phyloP scores from a whole-genome alignment of 331 rosid species.

The Prunus yedoensis region DNA sequence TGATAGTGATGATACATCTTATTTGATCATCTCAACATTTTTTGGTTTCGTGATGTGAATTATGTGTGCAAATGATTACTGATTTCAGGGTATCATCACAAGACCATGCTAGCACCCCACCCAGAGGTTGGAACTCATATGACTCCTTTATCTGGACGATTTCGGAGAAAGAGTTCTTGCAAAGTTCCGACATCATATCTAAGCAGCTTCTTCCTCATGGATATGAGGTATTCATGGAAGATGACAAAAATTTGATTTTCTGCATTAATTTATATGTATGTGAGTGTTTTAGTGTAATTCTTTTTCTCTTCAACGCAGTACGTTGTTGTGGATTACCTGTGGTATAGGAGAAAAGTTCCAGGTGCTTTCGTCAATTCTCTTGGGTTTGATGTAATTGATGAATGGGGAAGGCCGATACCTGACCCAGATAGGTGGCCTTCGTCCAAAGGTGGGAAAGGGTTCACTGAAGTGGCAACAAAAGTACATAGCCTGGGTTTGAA shows the following conservation, averaged over 20 bases:
- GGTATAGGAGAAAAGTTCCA: slow-evolving; percentile 79
- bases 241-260: neutral
- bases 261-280: neutral
- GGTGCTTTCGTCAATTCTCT: slow-evolving; percentile 78
- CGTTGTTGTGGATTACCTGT: slow-evolving; percentile 93
- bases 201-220: slow-evolving; percentile 54
- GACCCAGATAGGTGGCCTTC: slow-evolving; percentile 97
- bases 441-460: slow-evolving; percentile 73
- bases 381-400: slow-evolving; percentile 88
- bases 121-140: slow-evolving; percentile 98
- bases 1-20: neutral
- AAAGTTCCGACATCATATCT: slow-evolving; percentile 59
- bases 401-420: slow-evolving; percentile 91
- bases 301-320: slow-evolving; percentile 50
- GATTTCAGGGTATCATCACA: slow-evolving; percentile 49
- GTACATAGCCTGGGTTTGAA: slow-evolving; percentile 88
- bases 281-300: neutral
- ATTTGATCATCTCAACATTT: neutral
- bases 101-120: slow-evolving; percentile 64
- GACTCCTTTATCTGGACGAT: slow-evolving; percentile 88
- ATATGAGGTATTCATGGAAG: slow-evolving; percentile 62
- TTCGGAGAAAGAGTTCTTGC: slow-evolving; percentile 75
- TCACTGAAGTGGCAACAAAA: slow-evolving; percentile 63
- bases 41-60: slow-evolving; percentile 9
- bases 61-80: neutral